Conservation (phyloP, 108 stramenopile species). For the Cyclotella sp. region DNA sequence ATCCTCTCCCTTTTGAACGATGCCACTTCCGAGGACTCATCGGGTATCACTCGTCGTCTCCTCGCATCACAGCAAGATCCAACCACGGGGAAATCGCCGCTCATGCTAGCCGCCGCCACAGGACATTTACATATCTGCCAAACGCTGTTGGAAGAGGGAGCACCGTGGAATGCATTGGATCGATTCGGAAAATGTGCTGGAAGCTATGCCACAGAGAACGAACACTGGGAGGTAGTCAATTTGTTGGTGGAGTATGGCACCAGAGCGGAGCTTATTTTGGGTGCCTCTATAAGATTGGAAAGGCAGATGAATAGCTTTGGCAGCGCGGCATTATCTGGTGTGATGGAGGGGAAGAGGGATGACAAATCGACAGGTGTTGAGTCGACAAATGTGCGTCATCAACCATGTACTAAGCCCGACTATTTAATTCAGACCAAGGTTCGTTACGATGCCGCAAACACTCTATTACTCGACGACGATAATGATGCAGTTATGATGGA, state of each 20-base stretch:
- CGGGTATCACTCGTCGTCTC: constrained; percentile 28
- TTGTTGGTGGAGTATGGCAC: constrained; percentile 83
- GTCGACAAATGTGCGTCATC: constrained; percentile 42
- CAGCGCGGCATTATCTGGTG: neutral
- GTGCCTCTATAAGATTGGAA: constrained; percentile 61
- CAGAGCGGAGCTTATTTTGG: constrained; percentile 82
- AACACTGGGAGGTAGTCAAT: constrained; percentile 85
- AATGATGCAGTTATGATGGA: constrained; percentile 98
- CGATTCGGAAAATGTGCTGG: constrained; percentile 87
- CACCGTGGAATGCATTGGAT: constrained; percentile 95
- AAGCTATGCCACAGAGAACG: constrained; percentile 78
- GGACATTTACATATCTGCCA: constrained; percentile 65
- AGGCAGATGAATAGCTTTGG: constrained; percentile 8
- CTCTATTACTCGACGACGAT: constrained; percentile 75
- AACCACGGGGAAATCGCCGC: constrained; percentile 73
- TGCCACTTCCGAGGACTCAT: constrained; percentile 18
- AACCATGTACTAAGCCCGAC: constrained; percentile 84
- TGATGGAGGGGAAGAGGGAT: constrained; percentile 4
- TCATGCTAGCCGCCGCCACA: constrained; percentile 71
- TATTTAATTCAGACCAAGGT: constrained; percentile 69
- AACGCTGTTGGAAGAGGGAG: constrained; percentile 66
- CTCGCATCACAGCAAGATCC: constrained; percentile 73
- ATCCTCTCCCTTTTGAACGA: constrained; percentile 29
- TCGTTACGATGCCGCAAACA: constrained; percentile 63
- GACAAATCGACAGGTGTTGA: neutral